Base-by-base conservation (phyloP, 805 yeast species). In the Sugiyamaella chiloensis region DNA sequence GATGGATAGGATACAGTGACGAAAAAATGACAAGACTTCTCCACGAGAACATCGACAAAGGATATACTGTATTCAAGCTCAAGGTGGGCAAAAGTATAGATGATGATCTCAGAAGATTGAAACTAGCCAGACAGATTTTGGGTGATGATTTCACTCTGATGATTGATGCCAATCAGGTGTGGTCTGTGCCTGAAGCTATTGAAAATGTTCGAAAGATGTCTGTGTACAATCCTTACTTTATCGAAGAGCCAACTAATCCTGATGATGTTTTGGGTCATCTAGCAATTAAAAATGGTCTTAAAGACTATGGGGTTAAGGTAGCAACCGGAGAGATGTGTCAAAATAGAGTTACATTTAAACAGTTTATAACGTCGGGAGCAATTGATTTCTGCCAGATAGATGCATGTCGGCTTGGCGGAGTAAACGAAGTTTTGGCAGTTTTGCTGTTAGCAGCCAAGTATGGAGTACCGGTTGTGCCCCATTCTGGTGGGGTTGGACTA, bases 1-100 rank as follows among this genome's bases (percentile, higher is more conserved):
- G 73, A 16, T 69, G 73, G 73, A 55, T 69, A 14, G 72, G 70
- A 9, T 69, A 63, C 50, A 50, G 58, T 20, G 73, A 66, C 26
- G 72, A 69, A 14, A 68, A 68, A 44, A 67, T 68, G 68, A 63
- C 62, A 40, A 48, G 49, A 9, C 52, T 66, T 40, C 47, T 66
- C 23, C 50, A 59, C 29, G 66, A 67, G 41, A 62, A 68, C 32
- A 46, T 64, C 29, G 65, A 54, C 24, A 57, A 59, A 27, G 72
- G 73, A 9, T 69, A 63, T 57, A 63, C 60, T n/a, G 52, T 59
- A 35, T 69, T 69, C 60, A 69, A 69, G 52, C 61, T 69, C 51
- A 69, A 69, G 44, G 71, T 68, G 24, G 72, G 73, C 7, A 60
- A 63, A 27, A 62, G 64, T 45, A 48, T 69, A 17, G 58, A 54